Percentiles rank a stretch among this genome's conserved stretches.
Conservation (phyloP, 768 basidiomycete genomes). For the Trametopsis cervina region DNA sequence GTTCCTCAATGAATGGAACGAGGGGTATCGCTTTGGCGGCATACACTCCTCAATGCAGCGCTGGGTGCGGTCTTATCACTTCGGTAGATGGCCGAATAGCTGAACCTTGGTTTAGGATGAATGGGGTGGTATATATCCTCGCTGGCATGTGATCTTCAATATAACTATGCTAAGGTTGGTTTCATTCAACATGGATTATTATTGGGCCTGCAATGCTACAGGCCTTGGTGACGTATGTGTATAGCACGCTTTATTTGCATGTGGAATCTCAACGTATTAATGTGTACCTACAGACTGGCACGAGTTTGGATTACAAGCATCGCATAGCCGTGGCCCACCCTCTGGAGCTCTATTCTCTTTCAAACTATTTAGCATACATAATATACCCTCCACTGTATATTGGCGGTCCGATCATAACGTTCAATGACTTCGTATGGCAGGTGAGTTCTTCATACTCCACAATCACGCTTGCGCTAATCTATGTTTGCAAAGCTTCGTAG, state of each 20-base stretch:
- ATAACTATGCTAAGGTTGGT: constrained; percentile 92
- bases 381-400: constrained; percentile 93
- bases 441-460: constrained; percentile 33
- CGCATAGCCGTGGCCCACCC: constrained; percentile 52
- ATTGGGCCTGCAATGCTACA: constrained; percentile 61
- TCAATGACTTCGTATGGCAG: constrained; percentile 95
- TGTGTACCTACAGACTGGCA: constrained; percentile 19
- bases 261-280: background rate
- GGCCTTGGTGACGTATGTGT: constrained; percentile 37
- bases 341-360: constrained; percentile 51
- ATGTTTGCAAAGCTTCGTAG: constrained; percentile 44
- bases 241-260: background rate
- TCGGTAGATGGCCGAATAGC: background rate
- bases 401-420: constrained; percentile 93
- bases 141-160: constrained; percentile 94
- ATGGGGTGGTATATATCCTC: constrained; percentile 71
- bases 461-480: background rate
- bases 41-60: constrained; percentile 42
- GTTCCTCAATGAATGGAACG: constrained; percentile 67
- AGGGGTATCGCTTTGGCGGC: constrained; percentile 63
- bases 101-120: constrained; percentile 38
- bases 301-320: constrained; percentile 46
- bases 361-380: constrained; percentile 77
- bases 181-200: constrained; percentile 89
- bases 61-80: background rate